A percentile compares a stretch with the other conserved stretches of the same genome.
Conservation (phyloP, 139 green algal genomes). For the Diplosphaera chodatii region DNA sequence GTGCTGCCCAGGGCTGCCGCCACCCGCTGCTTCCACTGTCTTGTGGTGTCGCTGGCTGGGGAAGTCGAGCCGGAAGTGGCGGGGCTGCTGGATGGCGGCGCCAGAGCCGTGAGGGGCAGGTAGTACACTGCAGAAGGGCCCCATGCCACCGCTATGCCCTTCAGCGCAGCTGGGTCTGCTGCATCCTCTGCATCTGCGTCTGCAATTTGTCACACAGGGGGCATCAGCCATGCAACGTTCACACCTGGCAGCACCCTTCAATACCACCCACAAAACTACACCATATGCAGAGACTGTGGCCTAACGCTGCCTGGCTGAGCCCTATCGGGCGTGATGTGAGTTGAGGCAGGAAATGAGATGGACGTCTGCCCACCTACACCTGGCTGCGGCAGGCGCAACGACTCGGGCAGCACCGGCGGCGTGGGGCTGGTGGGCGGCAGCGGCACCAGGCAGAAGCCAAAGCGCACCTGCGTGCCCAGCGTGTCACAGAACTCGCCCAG, state of each 20-base stretch:
- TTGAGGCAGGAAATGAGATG: too few species aligned
- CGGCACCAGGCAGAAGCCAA: not conserved
- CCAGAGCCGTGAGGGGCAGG: not conserved
- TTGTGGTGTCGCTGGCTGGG: not conserved
- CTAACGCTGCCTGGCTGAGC: too few species aligned
- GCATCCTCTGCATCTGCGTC: too few species aligned
- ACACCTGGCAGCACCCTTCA: too few species aligned
- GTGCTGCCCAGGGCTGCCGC: constrained; percentile 3
- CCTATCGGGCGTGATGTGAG: too few species aligned
- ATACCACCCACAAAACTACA: too few species aligned
- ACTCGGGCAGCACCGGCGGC: too few species aligned
- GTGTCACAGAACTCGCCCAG: not conserved
- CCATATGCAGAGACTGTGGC: too few species aligned
- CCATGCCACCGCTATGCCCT: constrained; percentile 13
- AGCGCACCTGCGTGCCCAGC: not conserved
- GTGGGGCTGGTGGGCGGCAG: not conserved
- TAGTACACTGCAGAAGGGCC: constrained; percentile 4
- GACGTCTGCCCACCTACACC: too few species aligned
- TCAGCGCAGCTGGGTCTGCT: too few species aligned
- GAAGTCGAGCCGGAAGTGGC: not conserved
- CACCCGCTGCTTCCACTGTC: not conserved
- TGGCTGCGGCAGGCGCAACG: not conserved
- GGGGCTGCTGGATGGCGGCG: not conserved
- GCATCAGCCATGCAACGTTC: too few species aligned
- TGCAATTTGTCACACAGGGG: too few species aligned